Evolutionary conservation across 1,284 basidiomycete species (phyloP).

Genomic region (Malassezia brasiliensis): DNA sequence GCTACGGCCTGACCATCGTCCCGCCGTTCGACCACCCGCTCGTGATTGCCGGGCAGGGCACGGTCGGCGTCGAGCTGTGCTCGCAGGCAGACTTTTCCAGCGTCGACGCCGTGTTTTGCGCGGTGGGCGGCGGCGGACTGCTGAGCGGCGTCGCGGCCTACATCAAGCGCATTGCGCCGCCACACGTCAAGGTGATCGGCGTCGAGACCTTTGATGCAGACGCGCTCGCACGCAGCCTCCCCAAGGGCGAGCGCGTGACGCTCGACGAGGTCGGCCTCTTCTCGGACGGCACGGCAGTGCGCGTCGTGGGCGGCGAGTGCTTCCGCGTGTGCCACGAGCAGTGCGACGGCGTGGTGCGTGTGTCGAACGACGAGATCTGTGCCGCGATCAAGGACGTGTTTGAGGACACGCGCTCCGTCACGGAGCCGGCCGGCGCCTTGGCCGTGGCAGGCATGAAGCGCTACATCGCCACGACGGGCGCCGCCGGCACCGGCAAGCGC

Average conservation of each 20-base stretch:
- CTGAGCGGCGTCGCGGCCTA: slow-evolving; percentile 82
- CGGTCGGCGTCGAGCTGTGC: slow-evolving; percentile 78
- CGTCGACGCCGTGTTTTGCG: slow-evolving; percentile 77
- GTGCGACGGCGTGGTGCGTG: slow-evolving; percentile 75
- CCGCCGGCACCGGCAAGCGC: slow-evolving; percentile 70
- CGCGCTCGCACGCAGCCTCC: slow-evolving; percentile 68
- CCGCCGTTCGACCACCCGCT: slow-evolving; percentile 96
- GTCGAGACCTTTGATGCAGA: slow-evolving; percentile 95
- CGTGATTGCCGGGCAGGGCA: slow-evolving; percentile 95
- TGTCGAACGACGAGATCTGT: slow-evolving; percentile 91
- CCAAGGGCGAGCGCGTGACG: slow-evolving; percentile 62
- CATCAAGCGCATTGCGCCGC: slow-evolving; percentile 82
- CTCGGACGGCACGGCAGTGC: slow-evolving; percentile 97
- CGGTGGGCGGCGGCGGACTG: slow-evolving; percentile 87
- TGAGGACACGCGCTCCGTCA: slow-evolving; percentile 56
- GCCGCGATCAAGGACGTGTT: slow-evolving; percentile 98
- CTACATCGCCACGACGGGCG: slow-evolving; percentile 69
- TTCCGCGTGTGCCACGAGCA: slow-evolving; percentile 80
- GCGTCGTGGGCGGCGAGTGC: slow-evolving; percentile 85
- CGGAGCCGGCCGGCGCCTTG: slow-evolving; percentile 93
- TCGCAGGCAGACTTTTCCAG: slow-evolving; percentile 40
- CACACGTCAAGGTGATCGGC: slow-evolving; percentile 71
- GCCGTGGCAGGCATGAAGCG: slow-evolving; percentile 85
- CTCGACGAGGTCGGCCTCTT: slow-evolving; percentile 89
- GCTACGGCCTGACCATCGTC: slow-evolving; percentile 75